Conservation (phyloP, 345 rosid species). For the Barbarea vulgaris region DNA sequence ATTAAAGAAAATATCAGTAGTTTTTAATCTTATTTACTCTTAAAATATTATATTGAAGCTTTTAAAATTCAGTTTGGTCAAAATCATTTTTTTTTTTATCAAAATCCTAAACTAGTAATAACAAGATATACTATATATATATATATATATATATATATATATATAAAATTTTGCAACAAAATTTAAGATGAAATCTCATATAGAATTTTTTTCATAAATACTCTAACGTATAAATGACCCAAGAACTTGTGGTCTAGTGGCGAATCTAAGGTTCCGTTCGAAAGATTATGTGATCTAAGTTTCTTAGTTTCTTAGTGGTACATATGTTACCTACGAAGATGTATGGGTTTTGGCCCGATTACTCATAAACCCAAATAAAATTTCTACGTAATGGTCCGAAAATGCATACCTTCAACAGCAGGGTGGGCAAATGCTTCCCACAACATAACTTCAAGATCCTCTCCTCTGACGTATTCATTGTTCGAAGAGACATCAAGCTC, state of each 20-base stretch:
- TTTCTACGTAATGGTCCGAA: background rate
- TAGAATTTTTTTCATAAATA: too few relatives aligned
- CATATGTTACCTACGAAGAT: too few relatives aligned
- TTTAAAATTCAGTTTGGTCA: background rate
- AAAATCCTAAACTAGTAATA: background rate
- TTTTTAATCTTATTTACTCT: background rate
- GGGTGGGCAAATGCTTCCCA: constrained; percentile 90
- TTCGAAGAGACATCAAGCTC: constrained; percentile 61
- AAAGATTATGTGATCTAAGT: too few relatives aligned
- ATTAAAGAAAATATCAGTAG: background rate
- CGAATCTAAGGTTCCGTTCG: too few relatives aligned
- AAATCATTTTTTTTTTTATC: background rate
- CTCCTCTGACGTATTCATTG: constrained; percentile 73
- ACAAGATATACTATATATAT: background rate
- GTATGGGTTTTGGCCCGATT: too few relatives aligned
- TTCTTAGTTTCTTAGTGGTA: too few relatives aligned
- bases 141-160: background rate
- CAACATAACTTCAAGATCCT: constrained; percentile 82
- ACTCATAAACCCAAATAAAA: too few relatives aligned
- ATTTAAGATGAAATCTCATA: too few relatives aligned
- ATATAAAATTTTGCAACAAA: background rate
- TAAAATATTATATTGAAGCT: background rate
- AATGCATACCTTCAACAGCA: constrained; percentile 62
- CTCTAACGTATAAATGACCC: too few relatives aligned
- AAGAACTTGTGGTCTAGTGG: too few relatives aligned